Evolutionary conservation across 1,139 yeast species (phyloP), one percentile per base, ranked within the genome.

Genomic region (Hyphopichia khmerensis): DNA sequence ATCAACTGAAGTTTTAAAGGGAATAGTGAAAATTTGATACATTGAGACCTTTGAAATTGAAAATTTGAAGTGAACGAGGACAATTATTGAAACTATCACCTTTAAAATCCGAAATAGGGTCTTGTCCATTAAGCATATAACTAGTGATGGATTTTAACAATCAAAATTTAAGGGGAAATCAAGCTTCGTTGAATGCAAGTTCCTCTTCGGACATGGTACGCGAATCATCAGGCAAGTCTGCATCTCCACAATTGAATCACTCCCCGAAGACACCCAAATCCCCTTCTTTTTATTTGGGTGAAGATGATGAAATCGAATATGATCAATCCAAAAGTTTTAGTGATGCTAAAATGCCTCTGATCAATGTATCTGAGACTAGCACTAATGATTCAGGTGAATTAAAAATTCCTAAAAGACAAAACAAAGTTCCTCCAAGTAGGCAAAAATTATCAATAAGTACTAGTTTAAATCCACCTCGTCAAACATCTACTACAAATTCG

Each of bases 281-380:
- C 11, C 61, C 36, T 38, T 61, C 37, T 52, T 47, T 51, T 62
- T 35, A 69, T 64, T 41, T 69, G 52, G 52, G 48, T 59, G 39
- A 46, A 43, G 43, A 48, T 56, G 42, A 48, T 52, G 24, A 50
- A 44, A 21, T 3, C 9, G 37, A 33, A 11, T 24, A 18, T 15
- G 10, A 17, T 5, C 6, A 27, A 27, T n/a, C 31, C 10, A 14
- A 30, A 4, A 5, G 5, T 15, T 6, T 5, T 30, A 7, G n/a
- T n/a, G 33, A 30, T 30, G 13, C 10, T 26, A 4, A 26, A 4
- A 11, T 8, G 29, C 29, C 29, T 7, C 4, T 4, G 10, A 26
- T 26, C n/a, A 26, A 11, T 26, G 10, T 26, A 7, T 26, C 29
- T 11, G 4, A 26, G 9, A 21, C 24, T n/a, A n/a, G n/a, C n/a